Conservation (phyloP, 352 stramenopile species). For the Saprolegnia parasitica region DNA sequence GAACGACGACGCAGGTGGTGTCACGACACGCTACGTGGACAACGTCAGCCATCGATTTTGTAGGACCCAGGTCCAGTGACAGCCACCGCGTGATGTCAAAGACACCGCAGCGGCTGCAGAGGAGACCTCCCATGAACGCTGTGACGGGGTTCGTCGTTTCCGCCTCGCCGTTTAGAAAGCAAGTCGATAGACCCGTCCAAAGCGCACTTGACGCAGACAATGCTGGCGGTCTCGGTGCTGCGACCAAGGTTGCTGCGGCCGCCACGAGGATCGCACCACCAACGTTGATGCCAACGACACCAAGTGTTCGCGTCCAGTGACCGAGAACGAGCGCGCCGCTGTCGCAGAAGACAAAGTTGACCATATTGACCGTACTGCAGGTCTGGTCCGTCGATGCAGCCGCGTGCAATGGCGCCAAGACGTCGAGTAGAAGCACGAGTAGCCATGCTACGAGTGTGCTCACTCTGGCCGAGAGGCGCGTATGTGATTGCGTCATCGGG, state of each 20-base stretch:
- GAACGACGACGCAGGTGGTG: too few relatives aligned
- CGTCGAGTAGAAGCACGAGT: not conserved
- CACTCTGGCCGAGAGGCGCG: not conserved
- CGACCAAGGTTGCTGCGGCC: too few relatives aligned
- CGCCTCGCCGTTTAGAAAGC: too few relatives aligned
- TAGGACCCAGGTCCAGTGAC: not conserved
- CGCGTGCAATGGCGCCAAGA: not conserved
- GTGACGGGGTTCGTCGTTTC: too few relatives aligned
- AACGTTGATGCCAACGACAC: not conserved
- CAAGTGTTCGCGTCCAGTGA: not conserved
- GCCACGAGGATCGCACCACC: not conserved
- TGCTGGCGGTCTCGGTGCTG: too few relatives aligned
- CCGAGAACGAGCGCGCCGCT: not conserved
- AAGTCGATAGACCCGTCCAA: too few relatives aligned
- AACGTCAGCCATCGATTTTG: not conserved
- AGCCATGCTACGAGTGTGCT: not conserved
- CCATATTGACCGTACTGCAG: not conserved
- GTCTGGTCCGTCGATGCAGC: not conserved
- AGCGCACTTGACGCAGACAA: too few relatives aligned
- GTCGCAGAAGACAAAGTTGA: not conserved
- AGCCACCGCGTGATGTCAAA: not conserved
- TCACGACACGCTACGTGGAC: too few relatives aligned
- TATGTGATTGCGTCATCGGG: not conserved
- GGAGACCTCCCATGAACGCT: too few relatives aligned
- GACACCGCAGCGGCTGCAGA: too few relatives aligned